Percentiles rank a stretch among this genome's conserved stretches.
phyloP scores from a whole-genome alignment of 2,329 filamentous ascomycete species.

The Zasmidium angulare region DNA sequence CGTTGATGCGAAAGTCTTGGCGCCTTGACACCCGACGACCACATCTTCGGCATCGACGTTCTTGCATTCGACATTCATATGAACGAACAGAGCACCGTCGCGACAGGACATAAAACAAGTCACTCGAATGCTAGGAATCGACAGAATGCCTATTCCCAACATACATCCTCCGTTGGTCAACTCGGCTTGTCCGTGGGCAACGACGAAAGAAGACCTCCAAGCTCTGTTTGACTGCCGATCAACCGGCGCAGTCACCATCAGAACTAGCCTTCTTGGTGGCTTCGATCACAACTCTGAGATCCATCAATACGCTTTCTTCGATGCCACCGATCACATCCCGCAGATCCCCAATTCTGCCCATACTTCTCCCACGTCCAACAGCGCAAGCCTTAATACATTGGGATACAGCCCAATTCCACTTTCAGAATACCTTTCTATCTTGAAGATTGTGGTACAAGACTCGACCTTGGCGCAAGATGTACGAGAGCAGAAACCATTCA shows the following conservation, averaged over 20 bases:
- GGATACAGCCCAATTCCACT: slow-evolving; percentile 70
- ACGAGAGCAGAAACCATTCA: slow-evolving; percentile 55
- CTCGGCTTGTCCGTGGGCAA: slow-evolving; percentile 75
- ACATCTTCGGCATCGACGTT: background rate
- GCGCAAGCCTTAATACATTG: slow-evolving; percentile 61
- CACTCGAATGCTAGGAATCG: background rate
- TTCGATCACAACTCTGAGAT: slow-evolving; percentile 61
- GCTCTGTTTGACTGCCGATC: slow-evolving; percentile 60
- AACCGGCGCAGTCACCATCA: slow-evolving; percentile 73
- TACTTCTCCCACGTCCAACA: slow-evolving; percentile 30
- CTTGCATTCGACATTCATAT: background rate
- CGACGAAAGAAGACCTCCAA: slow-evolving; percentile 60
- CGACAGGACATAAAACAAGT: background rate
- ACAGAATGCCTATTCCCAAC: slow-evolving; percentile 40
- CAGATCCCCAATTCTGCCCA: slow-evolving; percentile 18
- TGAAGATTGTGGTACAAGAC: slow-evolving; percentile 35
- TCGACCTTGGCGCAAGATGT: slow-evolving; percentile 20
- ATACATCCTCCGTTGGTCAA: slow-evolving; percentile 70
- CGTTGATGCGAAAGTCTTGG: background rate
- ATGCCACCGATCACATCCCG: slow-evolving; percentile 41
- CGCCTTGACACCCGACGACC: background rate
- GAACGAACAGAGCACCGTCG: background rate
- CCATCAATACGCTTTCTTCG: slow-evolving; percentile 69
- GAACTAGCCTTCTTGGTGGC: slow-evolving; percentile 65
- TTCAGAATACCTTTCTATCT: slow-evolving; percentile 57